Evolutionary conservation across 768 basidiomycete genomes (phyloP), one percentile per base, ranked within the genome.

Genomic region (Rhodotorula diobovata): DNA sequence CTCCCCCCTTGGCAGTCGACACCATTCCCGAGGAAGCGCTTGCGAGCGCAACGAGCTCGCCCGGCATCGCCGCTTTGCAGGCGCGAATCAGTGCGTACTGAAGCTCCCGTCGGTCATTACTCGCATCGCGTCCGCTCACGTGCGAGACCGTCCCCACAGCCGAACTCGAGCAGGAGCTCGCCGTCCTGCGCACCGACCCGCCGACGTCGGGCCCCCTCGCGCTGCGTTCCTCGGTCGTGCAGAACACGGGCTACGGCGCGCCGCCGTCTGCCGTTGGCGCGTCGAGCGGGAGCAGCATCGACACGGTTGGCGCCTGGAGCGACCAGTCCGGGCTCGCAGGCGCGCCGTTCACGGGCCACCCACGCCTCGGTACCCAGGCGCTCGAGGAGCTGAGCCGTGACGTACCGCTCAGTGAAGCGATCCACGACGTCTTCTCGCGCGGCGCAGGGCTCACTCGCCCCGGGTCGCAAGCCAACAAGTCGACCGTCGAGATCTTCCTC

Each of bases 401-500:
- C n/a, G 51, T 25, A 15, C n/a, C 32, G 0, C 48, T 68, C 11
- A 34, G 51, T 41, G 57, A 59, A 15, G 15, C 57, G 28, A 53
- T 70, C 45, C 46, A 30, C 16, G 32, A 45, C 14, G 46, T 34
- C 25, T 70, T 70, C 39, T 32, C 55, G 25, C 30, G 18, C 11
- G 63, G 53, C 2, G 30, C 59, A 4, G 64, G 64, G 7, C 25
- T 65, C 28, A 30, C 20, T 0, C 39, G 35, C 1, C 23, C 39
- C 8, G 56, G 15, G 14, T 41, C 25, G 32, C n/a, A 5, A n/a
- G 32, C 23, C 45, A 28, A 20, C 16, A 5, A n/a, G 45, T 34
- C 8, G 34, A 58, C 64, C 1, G 34, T 65, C 32, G 64, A 65
- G 56, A 30, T 18, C 23, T 65, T 65, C n/a, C 30, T 65, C 10